A percentile compares a stretch with the other conserved stretches of the same genome.
Conservation (phyloP, 768 basidiomycete genomes). For the Termitomyces sp. region DNA sequence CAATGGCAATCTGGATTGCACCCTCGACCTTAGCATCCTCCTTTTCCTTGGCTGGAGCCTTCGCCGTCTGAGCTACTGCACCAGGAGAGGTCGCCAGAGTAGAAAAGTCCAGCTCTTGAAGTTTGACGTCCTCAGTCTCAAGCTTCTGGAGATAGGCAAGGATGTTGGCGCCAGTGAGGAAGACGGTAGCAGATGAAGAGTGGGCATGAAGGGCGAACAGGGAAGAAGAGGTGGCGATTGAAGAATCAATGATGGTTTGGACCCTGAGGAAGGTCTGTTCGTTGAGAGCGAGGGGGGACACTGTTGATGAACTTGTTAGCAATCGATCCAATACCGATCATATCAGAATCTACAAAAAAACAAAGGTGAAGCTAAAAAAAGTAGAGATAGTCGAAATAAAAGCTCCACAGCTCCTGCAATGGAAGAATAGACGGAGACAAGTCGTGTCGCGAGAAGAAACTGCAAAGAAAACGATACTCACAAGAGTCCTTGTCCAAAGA, state of each 20-base stretch:
- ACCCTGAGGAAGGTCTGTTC: conserved; percentile 62
- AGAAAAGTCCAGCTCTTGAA: conserved; percentile 72
- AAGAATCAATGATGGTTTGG: conserved; percentile 69
- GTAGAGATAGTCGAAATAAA: background rate
- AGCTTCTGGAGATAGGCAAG: conserved; percentile 64
- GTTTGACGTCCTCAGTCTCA: conserved; percentile 57
- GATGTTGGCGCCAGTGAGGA: conserved; percentile 77
- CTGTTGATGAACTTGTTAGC: conserved; percentile 32
- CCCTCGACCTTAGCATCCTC: conserved; percentile 82
- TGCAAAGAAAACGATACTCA: conserved; percentile 30
- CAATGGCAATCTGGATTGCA: conserved; percentile 87
- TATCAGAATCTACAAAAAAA: background rate
- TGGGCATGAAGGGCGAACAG: conserved; percentile 73
- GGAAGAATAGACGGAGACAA: background rate
- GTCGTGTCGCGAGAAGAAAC: background rate
- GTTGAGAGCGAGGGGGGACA: conserved; percentile 76
- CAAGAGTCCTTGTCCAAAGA: conserved; percentile 79
- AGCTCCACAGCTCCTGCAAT: background rate
- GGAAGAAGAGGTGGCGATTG: conserved; percentile 64
- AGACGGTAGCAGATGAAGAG: conserved; percentile 65
- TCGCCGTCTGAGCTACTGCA: conserved; percentile 32
- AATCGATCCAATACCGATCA: conserved; percentile 12
- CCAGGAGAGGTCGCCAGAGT: conserved; percentile 38
- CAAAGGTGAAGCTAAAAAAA: background rate
- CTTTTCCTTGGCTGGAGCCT: conserved; percentile 46